These are phyloP conservation scores for Euryodendron excelsum DNA, from an alignment of 148 eudicot species.

Conservation along the genomic window DNA sequence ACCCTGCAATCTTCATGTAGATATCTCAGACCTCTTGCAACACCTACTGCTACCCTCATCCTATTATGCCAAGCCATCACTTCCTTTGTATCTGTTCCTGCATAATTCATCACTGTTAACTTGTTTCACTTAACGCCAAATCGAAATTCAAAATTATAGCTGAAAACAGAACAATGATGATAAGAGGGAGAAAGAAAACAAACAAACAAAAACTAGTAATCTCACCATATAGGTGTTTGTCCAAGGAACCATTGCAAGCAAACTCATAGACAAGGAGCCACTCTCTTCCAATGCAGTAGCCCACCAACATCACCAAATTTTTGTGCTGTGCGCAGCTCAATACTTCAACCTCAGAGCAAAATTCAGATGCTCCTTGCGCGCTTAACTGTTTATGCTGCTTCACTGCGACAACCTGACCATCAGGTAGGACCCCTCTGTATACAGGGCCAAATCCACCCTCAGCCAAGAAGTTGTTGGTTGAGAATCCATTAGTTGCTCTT, in stretches of 20 bases:
- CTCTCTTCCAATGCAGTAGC: constrained; percentile 21
- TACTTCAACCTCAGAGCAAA: constrained; percentile 27
- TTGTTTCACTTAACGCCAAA: too few relatives aligned
- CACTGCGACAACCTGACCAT: constrained; percentile 23
- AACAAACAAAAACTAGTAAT: too few relatives aligned
- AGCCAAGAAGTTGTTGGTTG: constrained; percentile 11
- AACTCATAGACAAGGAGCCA: constrained; percentile 27
- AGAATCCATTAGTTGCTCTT: constrained; percentile 21
- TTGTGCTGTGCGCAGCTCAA: constrained; percentile 24
- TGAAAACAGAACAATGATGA: too few relatives aligned
- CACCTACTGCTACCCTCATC: constrained; percentile 23
- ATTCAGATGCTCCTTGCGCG: constrained; percentile 26
- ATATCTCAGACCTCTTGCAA: constrained; percentile 25
- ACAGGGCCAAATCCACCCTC: constrained; percentile 21
- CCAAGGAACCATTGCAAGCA: constrained; percentile 25
- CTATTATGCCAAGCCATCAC: constrained; percentile 21
- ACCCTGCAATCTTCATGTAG: constrained; percentile 30
- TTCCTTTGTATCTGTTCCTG: constrained; percentile 13
- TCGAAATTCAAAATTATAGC: too few relatives aligned
- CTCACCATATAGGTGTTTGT: constrained; percentile 24
- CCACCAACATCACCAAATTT: constrained; percentile 24
- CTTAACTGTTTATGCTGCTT: constrained; percentile 15
- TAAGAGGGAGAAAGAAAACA: too few relatives aligned
- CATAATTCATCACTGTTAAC: neutral
- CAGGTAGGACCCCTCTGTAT: constrained; percentile 19